Evolutionary conservation across 345 rosid genomes (phyloP), one percentile per base, ranked within the genome.

Genomic region (Reutealis trisperma): DNA sequence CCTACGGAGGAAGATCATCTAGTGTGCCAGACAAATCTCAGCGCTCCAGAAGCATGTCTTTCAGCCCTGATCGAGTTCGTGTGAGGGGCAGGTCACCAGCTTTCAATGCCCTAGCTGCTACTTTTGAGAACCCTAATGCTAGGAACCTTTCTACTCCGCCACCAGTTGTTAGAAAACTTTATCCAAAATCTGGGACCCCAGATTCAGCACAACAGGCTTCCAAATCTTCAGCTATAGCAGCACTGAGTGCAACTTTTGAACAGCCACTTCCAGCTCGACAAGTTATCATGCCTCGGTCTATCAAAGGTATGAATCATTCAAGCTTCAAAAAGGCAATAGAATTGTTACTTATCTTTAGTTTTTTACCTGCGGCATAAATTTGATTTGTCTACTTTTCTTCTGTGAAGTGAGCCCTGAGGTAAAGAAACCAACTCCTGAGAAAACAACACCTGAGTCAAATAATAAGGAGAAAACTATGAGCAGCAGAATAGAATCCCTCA

Each of bases 31-130:
- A 94, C 59, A 94, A 96, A 83, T 80, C 93, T 44, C 97, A 94
- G 82, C 97, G 99, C 75, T 94, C 99, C 12, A 91, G 99, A 86
- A 96, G 99, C 83, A 82, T 94, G 93, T 92, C 99, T 58, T 96
- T 88, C 86, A 96, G 94, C 83, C 91, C 98, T 42, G 99, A 96
- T 51, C 88, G 99, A 82, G 94, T 91, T 79, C 98, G 98, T 16
- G 97, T 92, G 77, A 88, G 99, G 81, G 99, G 99, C 67, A 90
- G 99, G 84, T 96, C 99, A 75, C 99, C 98, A 21, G 97, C 98
- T 74, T 96, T 96, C 90, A 96, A 88, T 77, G 96, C 96, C 44
- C 91, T 96, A 47, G 99, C 99, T 75, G 97, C 98, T 76, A 94
- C 76, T 81, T 96, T 96, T 83, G 99, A 94, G 87, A 96, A 85